These are phyloP conservation scores for Truncatella angustata DNA, from an alignment of 2,329 filamentous ascomycete genomes.

Conservation along the genomic window DNA sequence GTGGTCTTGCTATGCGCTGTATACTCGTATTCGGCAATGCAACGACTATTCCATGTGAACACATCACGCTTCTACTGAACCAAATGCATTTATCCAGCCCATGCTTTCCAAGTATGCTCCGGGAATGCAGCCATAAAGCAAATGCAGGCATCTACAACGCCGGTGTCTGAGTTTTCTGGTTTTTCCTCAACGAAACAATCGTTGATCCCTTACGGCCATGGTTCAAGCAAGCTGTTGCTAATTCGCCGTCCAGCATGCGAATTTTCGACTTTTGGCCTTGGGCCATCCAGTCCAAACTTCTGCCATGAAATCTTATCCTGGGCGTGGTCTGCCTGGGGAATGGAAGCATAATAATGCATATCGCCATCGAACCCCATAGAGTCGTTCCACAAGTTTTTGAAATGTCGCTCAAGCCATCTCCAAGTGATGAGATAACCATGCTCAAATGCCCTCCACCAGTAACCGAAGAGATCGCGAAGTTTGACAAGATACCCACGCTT, in stretches of 20 bases:
- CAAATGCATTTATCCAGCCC: not conserved
- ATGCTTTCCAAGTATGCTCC: slow-evolving; percentile 2
- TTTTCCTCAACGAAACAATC: not conserved
- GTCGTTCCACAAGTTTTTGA: not conserved
- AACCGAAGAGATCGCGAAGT: not conserved
- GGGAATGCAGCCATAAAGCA: not conserved
- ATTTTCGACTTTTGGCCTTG: no score
- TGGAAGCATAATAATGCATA: not conserved
- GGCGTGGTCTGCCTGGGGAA: not conserved
- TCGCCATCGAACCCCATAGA: slow-evolving; percentile 1
- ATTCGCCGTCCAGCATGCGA: no score
- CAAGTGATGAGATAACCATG: not conserved
- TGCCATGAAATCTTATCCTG: not conserved
- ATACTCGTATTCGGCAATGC: no score
- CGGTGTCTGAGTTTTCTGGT: not conserved
- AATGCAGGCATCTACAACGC: not conserved
- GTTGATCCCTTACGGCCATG: not conserved
- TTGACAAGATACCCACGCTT: not conserved
- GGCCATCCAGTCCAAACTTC: no score
- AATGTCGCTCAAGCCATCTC: not conserved
- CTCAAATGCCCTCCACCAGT: slow-evolving; percentile 5
- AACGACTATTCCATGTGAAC: no score
- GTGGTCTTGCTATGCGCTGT: no score
- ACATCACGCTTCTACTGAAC: not conserved
- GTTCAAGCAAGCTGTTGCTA: not conserved